Base-by-base conservation (phyloP, 176 grass and related monocot species). In the Eragrostis nindensis region DNA sequence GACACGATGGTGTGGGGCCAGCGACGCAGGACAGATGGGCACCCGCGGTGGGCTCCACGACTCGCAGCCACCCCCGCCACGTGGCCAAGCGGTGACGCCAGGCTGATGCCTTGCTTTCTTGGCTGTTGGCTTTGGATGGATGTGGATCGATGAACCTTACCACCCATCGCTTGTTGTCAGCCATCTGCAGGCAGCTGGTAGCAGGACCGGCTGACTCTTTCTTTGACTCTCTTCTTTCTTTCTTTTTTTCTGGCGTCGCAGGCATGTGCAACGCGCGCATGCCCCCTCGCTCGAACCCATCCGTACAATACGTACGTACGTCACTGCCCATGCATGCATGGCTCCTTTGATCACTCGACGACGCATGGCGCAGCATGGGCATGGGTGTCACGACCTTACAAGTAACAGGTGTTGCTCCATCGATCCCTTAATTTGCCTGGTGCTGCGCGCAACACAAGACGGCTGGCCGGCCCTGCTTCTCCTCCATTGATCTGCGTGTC, bases 1-100 rank as follows among this genome's bases (percentile, higher is more conserved):
- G 76, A 79, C 76, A 79, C 76, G 62, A 66, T 14, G 62, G 46
- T 21, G 53, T 26, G 73, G 73, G 73, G 39, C 73, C 73, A 27
- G 2, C 0, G 6, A 12, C 18, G 71, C 71, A 36, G 61, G 62
- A 79, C 76, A 79, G 62, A 79, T 79, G 76, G 76, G 21, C 0
- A 4, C 11, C 65, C 19, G 6, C 9, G 39, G 64, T 56, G 54
- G 54, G 54, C 54, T 56, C 54, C 54, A 56, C 55, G 55, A 11
- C 2, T n/a, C 50, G 17, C 50, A 19, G 0, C 52, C 52, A 6
- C 18, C 21, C 18, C 21, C 8, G 1, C 19, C 54, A 57, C 54
- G 53, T 56, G 53, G 19, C 53, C 32, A 21, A 5, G 0, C 18
- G 7, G 2, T 55, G 53, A 55, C 53, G 53, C 53, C 7, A 55